These are phyloP conservation scores for Chlamydomonas schloesseri DNA, from an alignment of 139 green algal species.

Conservation along the genomic window DNA sequence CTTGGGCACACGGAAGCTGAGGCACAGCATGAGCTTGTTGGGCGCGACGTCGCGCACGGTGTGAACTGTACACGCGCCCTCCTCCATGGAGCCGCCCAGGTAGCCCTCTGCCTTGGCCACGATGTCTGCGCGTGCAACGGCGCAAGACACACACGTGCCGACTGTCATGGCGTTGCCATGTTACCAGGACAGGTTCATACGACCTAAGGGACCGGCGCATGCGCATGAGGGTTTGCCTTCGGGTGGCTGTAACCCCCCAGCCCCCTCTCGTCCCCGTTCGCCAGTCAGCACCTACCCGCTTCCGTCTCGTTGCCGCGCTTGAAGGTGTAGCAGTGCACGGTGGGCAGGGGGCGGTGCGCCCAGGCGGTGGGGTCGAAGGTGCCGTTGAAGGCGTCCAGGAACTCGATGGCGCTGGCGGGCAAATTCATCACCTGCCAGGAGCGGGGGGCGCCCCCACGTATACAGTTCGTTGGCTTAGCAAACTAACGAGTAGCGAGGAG, in stretches of 20 bases:
- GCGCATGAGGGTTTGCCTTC: too few relatives aligned
- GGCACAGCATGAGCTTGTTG: constrained; percentile 94
- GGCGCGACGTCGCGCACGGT: constrained; percentile 91
- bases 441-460: too few relatives aligned
- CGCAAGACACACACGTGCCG: too few relatives aligned
- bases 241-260: too few relatives aligned
- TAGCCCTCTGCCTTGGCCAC: constrained; percentile 63
- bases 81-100: constrained; percentile 75
- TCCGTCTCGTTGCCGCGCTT: constrained; percentile 74
- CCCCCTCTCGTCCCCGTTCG: too few relatives aligned
- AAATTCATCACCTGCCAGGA: constrained; percentile 96
- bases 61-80: constrained; percentile 59
- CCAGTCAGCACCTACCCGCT: constrained; percentile 56
- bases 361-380: constrained; percentile 76
- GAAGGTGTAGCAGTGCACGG: constrained; percentile 96
- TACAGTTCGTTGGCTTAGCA: too few relatives aligned
- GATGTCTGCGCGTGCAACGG: constrained; percentile 75
- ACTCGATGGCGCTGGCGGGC: constrained; percentile 89
- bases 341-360: constrained; percentile 75
- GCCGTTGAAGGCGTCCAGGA: constrained; percentile 89
- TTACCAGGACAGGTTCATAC: too few relatives aligned
- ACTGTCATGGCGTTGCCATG: too few relatives aligned
- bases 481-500: too few relatives aligned
- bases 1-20: constrained; percentile 86
- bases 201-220: too few relatives aligned